These are phyloP conservation scores for Myxozyma mucilagina DNA, from an alignment of 805 yeast species.

Conservation along the genomic window DNA sequence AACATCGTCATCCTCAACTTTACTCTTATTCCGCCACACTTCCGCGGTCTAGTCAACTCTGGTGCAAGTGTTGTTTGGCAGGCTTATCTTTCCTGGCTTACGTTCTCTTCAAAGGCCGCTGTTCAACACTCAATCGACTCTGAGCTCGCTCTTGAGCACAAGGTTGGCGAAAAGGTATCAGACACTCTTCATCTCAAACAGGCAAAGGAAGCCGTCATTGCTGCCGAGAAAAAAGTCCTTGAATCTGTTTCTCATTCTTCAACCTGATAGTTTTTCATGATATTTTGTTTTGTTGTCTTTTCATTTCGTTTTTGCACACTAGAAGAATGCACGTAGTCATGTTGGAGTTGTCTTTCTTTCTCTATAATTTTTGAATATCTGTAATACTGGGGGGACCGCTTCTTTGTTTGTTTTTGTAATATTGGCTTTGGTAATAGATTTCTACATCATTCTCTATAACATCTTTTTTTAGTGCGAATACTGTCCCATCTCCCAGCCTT, in stretches of 20 bases:
- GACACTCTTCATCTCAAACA: constrained; percentile 12
- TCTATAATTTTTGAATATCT: too few species aligned
- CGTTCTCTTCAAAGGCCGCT: constrained; percentile 15
- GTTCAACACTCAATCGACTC: constrained; percentile 20
- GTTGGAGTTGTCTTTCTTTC: too few species aligned
- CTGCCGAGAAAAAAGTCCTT: constrained; percentile 5
- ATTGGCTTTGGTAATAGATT: too few species aligned
- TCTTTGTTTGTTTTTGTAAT: too few species aligned
- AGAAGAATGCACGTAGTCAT: background rate
- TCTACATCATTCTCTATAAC: too few species aligned
- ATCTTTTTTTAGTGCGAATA: too few species aligned
- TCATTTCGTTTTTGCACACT: background rate
- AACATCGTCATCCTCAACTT: constrained; percentile 27
- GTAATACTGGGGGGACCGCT: too few species aligned
- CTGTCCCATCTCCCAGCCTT: too few species aligned
- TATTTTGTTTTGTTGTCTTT: background rate
- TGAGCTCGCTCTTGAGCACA: constrained; percentile 20
- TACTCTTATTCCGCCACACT: constrained; percentile 30
- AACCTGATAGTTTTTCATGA: background rate
- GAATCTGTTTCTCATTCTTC: background rate
- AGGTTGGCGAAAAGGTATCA: constrained; percentile 7
- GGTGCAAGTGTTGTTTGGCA: constrained; percentile 29
- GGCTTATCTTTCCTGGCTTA: constrained; percentile 27
- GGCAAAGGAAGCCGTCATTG: constrained; percentile 8
- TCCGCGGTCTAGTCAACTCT: constrained; percentile 29